Evolutionary conservation across 1,284 basidiomycete genomes (phyloP).

Genomic region (Ganoderma resinaceum): DNA sequence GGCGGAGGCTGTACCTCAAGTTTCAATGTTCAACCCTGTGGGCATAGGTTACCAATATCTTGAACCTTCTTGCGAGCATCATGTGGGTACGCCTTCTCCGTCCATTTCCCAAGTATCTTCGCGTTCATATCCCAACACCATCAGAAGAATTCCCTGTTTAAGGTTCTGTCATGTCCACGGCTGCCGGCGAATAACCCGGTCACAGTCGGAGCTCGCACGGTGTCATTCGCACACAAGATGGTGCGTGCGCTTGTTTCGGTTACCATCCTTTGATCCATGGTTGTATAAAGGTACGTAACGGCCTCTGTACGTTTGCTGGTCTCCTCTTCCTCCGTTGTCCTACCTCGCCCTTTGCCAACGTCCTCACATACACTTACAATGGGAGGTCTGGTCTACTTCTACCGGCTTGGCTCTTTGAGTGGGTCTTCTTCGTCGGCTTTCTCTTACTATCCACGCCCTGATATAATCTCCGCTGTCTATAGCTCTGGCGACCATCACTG

Average conservation of each 20-base stretch:
- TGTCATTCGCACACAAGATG: not conserved
- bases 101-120: not conserved
- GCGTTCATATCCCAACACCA: not conserved
- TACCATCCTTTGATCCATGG: not conserved
- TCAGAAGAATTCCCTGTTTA: not conserved
- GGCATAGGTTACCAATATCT: not conserved
- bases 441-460: not conserved
- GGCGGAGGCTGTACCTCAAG: not conserved
- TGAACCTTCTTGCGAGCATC: not conserved
- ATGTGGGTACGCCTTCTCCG: not conserved
- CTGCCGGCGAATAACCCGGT: not conserved
- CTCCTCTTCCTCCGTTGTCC: not conserved
- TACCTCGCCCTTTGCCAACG: not conserved
- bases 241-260: not conserved
- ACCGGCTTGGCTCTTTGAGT: conserved; percentile 1
- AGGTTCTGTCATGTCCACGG: not conserved
- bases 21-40: too few species aligned
- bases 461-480: not conserved
- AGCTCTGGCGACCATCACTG: conserved; percentile 1
- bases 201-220: not conserved
- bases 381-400: conserved; percentile 1
- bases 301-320: not conserved
- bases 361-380: not conserved
- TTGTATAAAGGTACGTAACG: not conserved
- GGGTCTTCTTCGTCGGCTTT: not conserved